These are phyloP conservation scores for Ustilaginoidea virens DNA, from an alignment of 2,329 filamentous ascomycete species.

Conservation along the genomic window DNA sequence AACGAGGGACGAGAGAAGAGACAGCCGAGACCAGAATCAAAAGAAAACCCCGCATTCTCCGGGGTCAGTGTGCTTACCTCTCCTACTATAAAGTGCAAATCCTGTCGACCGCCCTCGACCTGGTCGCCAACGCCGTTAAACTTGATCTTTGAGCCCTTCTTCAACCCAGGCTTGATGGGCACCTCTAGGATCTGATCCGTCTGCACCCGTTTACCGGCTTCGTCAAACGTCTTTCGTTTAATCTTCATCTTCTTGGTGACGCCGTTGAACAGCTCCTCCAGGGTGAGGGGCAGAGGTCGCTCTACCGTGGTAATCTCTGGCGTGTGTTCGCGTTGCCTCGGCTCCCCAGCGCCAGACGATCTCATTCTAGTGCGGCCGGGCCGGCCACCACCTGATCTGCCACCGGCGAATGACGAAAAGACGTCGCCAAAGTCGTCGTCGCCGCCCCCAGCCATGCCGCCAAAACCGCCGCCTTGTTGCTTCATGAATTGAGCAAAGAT, in stretches of 20 bases:
- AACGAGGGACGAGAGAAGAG: no score
- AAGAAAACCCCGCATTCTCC: no score
- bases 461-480: slow-evolving; percentile 14
- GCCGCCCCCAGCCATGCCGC: slow-evolving; percentile 25
- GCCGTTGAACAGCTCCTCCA: slow-evolving; percentile 82
- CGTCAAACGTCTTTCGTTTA: slow-evolving; percentile 88
- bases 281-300: slow-evolving; percentile 59
- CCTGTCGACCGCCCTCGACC: slow-evolving; percentile 88
- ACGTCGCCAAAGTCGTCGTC: slow-evolving; percentile 37
- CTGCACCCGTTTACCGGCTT: slow-evolving; percentile 66
- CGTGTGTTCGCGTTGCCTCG: slow-evolving; percentile 27
- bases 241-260: slow-evolving; percentile 96
- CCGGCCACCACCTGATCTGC: slow-evolving; percentile 19
- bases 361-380: slow-evolving; percentile 27
- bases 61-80: slow-evolving; percentile 48
- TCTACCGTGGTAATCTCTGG: slow-evolving; percentile 88
- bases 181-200: slow-evolving; percentile 88
- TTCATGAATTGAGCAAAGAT: slow-evolving; percentile 80
- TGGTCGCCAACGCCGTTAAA: slow-evolving; percentile 97
- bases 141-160: slow-evolving; percentile 96
- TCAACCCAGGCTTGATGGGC: slow-evolving; percentile 87
- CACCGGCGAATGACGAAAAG: slow-evolving; percentile 33
- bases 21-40: no score
- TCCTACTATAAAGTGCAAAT: slow-evolving; percentile 85
- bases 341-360: slow-evolving; percentile 20